Percentiles rank a stretch among this genome's conserved stretches.
Conservation (phyloP, 2,329 filamentous ascomycete species). For the Penicillium janthinellum region DNA sequence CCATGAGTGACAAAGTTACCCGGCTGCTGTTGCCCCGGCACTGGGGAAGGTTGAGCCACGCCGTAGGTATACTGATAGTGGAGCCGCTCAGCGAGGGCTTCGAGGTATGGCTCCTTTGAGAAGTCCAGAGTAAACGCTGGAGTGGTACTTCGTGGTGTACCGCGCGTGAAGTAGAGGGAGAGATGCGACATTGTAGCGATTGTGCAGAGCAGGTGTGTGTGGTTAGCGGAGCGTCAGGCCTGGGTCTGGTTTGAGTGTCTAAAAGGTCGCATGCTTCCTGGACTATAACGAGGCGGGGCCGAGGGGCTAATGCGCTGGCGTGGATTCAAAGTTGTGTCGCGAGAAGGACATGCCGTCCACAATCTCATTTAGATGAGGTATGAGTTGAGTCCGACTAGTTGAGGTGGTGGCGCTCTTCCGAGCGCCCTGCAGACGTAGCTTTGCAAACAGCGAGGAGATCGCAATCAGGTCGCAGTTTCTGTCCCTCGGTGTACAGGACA, state of each 20-base stretch:
- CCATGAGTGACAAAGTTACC: not conserved
- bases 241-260: not conserved
- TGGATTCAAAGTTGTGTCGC: too few species aligned
- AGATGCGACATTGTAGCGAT: not conserved
- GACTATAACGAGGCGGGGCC: not conserved
- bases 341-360: not conserved
- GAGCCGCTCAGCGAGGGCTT: slow-evolving; percentile 1
- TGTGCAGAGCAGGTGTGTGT: not conserved
- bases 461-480: not conserved
- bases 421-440: not conserved
- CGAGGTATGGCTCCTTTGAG: not conserved
- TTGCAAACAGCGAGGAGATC: not conserved
- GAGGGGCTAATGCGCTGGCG: not conserved
- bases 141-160: not conserved
- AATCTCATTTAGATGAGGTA: not conserved
- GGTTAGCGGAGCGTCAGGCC: not conserved
- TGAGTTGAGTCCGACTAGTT: not conserved
- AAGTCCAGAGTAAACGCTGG: slow-evolving; percentile 4
- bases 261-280: not conserved
- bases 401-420: not conserved
- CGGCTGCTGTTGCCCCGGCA: not conserved
- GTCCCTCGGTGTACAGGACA: not conserved
- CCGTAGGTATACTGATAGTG: slow-evolving; percentile 1
- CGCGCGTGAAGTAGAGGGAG: slow-evolving; percentile 5
- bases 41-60: not conserved